Evolutionary conservation across 2,329 filamentous ascomycete species (phyloP).

Genomic region (Colletotrichum ledebouriae): DNA sequence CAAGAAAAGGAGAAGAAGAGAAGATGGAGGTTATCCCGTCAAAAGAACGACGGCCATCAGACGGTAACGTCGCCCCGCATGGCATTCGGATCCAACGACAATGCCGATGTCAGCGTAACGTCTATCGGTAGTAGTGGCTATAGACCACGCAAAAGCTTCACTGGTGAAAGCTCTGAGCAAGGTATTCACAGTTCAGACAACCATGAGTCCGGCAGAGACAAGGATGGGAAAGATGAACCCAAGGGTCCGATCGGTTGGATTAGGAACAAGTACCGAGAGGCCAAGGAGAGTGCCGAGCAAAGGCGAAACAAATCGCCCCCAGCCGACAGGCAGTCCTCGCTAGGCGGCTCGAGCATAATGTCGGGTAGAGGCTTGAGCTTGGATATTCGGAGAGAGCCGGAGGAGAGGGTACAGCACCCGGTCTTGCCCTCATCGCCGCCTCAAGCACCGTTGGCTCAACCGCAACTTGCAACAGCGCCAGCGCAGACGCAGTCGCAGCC

Average conservation of each 20-base stretch:
- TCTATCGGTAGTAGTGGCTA: slow-evolving; percentile 75
- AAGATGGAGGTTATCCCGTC: slow-evolving; percentile 79
- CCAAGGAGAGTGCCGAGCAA: slow-evolving; percentile 68
- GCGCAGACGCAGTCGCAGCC: not conserved
- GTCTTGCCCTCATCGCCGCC: slow-evolving; percentile 19
- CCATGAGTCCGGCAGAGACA: slow-evolving; percentile 53
- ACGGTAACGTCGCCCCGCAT: slow-evolving; percentile 59
- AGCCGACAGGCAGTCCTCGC: slow-evolving; percentile 51
- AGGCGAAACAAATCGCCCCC: slow-evolving; percentile 70
- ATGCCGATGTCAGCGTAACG: slow-evolving; percentile 75
- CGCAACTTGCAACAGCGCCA: not conserved
- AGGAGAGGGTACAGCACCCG: slow-evolving; percentile 44
- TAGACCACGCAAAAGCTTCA: slow-evolving; percentile 63
- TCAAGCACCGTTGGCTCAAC: slow-evolving; percentile 19
- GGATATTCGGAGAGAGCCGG: slow-evolving; percentile 56
- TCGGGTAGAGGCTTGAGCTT: slow-evolving; percentile 55
- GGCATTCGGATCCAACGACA: slow-evolving; percentile 71
- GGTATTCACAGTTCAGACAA: slow-evolving; percentile 55
- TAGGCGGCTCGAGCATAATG: slow-evolving; percentile 47
- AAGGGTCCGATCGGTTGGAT: slow-evolving; percentile 70
- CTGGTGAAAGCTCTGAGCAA: slow-evolving; percentile 65
- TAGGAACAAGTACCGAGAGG: slow-evolving; percentile 71
- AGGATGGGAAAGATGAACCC: slow-evolving; percentile 61
- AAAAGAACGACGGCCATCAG: slow-evolving; percentile 66
- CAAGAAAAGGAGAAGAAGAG: slow-evolving; percentile 78